Conservation (phyloP, 2,329 filamentous ascomycete species). For the Chaetomiaceae sp. region DNA sequence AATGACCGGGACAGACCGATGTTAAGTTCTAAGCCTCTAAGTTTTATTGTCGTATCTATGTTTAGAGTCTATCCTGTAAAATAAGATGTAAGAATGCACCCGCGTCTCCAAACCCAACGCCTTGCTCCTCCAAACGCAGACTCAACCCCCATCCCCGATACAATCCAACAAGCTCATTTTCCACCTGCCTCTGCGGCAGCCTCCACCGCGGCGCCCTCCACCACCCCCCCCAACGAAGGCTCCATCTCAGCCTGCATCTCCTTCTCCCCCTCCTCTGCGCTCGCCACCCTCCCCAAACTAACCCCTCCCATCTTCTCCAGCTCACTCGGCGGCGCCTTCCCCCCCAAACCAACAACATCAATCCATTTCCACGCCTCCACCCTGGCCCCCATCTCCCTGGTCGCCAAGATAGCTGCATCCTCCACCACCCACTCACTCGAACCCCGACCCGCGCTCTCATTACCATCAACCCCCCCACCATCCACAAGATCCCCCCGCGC, state of each 20-base stretch:
- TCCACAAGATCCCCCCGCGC: slow-evolving; percentile 44
- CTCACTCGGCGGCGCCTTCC: slow-evolving; percentile 23
- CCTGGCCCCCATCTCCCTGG: slow-evolving; percentile 20
- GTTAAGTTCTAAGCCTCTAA: no score
- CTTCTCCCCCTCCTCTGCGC: slow-evolving; percentile 19
- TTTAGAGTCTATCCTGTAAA: no score
- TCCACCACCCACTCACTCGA: slow-evolving; percentile 42
- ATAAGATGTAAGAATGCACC: no score
- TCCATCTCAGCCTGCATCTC: slow-evolving; percentile 23
- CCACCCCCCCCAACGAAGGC: slow-evolving; percentile 12
- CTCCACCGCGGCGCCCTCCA: slow-evolving; percentile 1
- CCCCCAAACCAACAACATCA: slow-evolving; percentile 47
- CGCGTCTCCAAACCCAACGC: no score
- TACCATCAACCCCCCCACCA: no score
- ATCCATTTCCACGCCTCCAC: slow-evolving; percentile 50
- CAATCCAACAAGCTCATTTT: not conserved
- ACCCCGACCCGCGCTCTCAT: slow-evolving; percentile 24
- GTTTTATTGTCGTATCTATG: no score
- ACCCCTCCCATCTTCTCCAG: slow-evolving; percentile 6
- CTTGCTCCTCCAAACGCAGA: no score
- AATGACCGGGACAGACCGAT: no score
- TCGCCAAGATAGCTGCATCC: slow-evolving; percentile 49
- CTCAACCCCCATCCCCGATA: not conserved
- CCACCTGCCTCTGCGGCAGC: not conserved
- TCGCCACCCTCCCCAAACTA: not conserved